Evolutionary conservation across 129 eudicot genomes (phyloP), one percentile per base, ranked within the genome.

Genomic region (Scalesia atractyloides): DNA sequence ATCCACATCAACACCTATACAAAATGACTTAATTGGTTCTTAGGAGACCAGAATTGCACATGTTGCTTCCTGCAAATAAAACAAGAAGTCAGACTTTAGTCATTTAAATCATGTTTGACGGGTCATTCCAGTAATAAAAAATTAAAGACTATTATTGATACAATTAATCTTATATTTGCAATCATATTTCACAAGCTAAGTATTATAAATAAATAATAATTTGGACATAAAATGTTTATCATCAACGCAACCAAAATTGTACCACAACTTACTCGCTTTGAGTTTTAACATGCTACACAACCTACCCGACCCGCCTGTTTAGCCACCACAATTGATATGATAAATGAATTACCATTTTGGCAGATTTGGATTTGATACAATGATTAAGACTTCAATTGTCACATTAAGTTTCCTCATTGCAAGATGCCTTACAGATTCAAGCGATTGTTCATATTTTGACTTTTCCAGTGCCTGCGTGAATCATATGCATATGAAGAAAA

Each of bases 371-470:
- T 61, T 33, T 18, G 52, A 63, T 62, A 48, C 5, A 52, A 65
- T 57, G 24, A 12, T 68, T 66, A 66, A n/a, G n/a, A n/a, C n/a
- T n/a, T n/a, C n/a, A n/a, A 26, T 20, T 4, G 36, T 66, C 67
- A 54, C 47, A 44, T 18, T 66, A 69, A 59, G 65, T 37, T 68
- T 65, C 84, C 37, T 70, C 86, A 72, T 70, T 43, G 56, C 81
- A 37, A 68, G 75, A 84, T 82, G 96, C 43, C 96, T 84, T 66
- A 90, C 96, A 24, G 97, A 60, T 74, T 90, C 99, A 3, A 90
- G 89, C 10, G 99, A 94, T 68, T 94, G 99, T 82, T 90, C 97
- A 57, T 94, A 94, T 76, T 88, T 94, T 3, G 97, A 90, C 88
- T 94, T 94, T 66, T 94, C 97, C 68, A 86, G 60, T 49, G 97